A percentile compares a stretch with the other conserved stretches of the same genome.
phyloP scores from a whole-genome alignment of 2,329 filamentous ascomycete genomes.

The Fusarium sp. region DNA sequence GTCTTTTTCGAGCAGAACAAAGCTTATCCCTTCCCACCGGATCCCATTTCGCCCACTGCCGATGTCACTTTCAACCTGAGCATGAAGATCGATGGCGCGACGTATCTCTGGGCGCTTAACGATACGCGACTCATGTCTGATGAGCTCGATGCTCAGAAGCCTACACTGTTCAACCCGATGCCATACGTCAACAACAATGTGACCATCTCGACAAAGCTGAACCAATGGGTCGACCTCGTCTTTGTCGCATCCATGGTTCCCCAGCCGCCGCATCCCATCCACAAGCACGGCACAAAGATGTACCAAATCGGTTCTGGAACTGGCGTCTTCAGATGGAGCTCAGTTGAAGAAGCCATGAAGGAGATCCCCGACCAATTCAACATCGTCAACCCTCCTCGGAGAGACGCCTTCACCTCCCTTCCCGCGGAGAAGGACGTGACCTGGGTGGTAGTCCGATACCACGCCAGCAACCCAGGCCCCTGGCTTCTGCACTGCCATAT shows the following conservation, averaged over 20 bases:
- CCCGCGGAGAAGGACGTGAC: slow-evolving; percentile 32
- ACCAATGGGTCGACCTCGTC: slow-evolving; percentile 68
- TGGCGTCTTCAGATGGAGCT: slow-evolving; percentile 63
- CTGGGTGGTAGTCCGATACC: slow-evolving; percentile 66
- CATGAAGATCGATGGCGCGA: slow-evolving; percentile 55
- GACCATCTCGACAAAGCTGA: slow-evolving; percentile 59
- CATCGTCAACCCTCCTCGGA: slow-evolving; percentile 63
- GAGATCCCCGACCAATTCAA: slow-evolving; percentile 66
- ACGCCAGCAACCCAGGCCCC: slow-evolving; percentile 63
- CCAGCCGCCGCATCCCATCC: slow-evolving; percentile 68
- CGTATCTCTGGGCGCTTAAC: slow-evolving; percentile 67
- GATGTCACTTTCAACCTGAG: slow-evolving; percentile 60
- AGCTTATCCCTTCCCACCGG: slow-evolving; percentile 61
- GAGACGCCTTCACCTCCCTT: slow-evolving; percentile 56
- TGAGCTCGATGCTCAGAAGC: slow-evolving; percentile 51
- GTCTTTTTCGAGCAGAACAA: slow-evolving; percentile 57
- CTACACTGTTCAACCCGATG: slow-evolving; percentile 60
- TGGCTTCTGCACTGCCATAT: slow-evolving; percentile 70
- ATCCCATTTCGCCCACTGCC: slow-evolving; percentile 54
- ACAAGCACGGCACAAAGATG: slow-evolving; percentile 74
- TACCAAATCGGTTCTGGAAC: slow-evolving; percentile 65
- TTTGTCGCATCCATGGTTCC: slow-evolving; percentile 56
- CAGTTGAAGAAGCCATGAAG: slow-evolving; percentile 63
- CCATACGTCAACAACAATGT: slow-evolving; percentile 54
- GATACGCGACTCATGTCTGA: slow-evolving; percentile 55